phyloP scores from a whole-genome alignment of 2,329 filamentous ascomycete genomes.

The Anisogramma anomala region DNA sequence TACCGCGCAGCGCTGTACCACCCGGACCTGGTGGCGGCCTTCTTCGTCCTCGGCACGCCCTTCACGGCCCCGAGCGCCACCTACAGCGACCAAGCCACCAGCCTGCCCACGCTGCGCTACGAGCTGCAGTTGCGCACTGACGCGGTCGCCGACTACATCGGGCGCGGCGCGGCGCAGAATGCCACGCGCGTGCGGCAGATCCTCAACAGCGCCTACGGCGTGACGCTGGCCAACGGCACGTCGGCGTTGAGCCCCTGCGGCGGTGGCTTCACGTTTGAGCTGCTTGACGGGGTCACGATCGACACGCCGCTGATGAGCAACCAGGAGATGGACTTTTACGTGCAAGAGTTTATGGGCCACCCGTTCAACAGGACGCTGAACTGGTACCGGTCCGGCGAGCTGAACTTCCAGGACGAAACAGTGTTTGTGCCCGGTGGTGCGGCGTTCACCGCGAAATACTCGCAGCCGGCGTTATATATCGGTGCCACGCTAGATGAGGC shows the following conservation, averaged over 20 bases:
- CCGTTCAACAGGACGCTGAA: conserved; percentile 71
- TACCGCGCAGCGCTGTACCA: conserved; percentile 66
- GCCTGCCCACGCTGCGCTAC: conserved; percentile 61
- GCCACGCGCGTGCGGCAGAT: conserved; percentile 56
- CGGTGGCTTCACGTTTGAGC: conserved; percentile 53
- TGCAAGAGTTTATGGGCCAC: conserved; percentile 54
- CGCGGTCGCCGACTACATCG: conserved; percentile 46
- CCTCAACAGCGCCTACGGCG: conserved; percentile 61
- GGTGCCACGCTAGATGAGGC: conserved; percentile 59
- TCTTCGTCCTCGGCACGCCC: conserved; percentile 75
- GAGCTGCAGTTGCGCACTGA: conserved; percentile 70
- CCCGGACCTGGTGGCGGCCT: conserved; percentile 56
- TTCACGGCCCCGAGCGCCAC: conserved; percentile 43
- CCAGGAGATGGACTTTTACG: conserved; percentile 69
- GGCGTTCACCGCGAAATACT: conserved; percentile 31
- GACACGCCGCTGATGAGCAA: conserved; percentile 48
- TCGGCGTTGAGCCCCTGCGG: conserved; percentile 41
- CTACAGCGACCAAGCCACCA: conserved; percentile 41
- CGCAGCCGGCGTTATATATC: conserved; percentile 61
- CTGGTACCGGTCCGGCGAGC: conserved; percentile 71
- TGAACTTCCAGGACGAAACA: conserved; percentile 67
- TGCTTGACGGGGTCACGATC: conserved; percentile 39
- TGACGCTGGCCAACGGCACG: conserved; percentile 42
- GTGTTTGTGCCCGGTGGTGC: conserved; percentile 45
- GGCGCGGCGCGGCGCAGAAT: conserved; percentile 16